phyloP scores from a whole-genome alignment of 345 rosid genomes.

The Lepidium aucheri region DNA sequence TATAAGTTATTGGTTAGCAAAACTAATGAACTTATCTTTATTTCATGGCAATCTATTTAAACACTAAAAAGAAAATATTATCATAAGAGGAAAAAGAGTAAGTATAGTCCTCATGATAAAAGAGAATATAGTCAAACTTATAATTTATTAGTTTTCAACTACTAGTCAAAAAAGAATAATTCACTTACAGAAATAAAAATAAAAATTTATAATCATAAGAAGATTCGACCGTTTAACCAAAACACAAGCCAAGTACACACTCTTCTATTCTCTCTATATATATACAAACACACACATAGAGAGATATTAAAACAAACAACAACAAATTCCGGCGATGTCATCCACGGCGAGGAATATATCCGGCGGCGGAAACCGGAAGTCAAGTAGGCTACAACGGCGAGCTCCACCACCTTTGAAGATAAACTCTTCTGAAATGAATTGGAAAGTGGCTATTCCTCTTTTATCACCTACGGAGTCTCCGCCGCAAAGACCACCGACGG shows the following conservation, averaged over 20 bases:
- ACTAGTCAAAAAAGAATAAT: constrained; percentile 17
- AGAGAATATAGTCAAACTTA: constrained; percentile 28
- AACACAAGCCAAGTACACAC: constrained; percentile 6
- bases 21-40: too few species aligned
- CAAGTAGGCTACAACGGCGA: constrained; percentile 69
- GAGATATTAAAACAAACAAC: not conserved
- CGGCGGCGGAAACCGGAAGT: constrained; percentile 13
- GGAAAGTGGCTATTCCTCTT: constrained; percentile 92
- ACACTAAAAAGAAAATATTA: not conserved
- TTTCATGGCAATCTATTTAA: not conserved
- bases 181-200: not conserved
- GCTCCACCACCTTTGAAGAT: constrained; percentile 70
- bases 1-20: too few species aligned
- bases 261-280: not conserved
- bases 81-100: not conserved
- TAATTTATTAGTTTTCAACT: not conserved
- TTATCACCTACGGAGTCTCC: constrained; percentile 73
- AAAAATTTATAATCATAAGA: not conserved
- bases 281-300: not conserved
- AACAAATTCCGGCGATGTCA: constrained; percentile 19
- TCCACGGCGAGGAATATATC: constrained; percentile 19
- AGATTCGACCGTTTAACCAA: constrained; percentile 27
- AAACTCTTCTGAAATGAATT: constrained; percentile 35
- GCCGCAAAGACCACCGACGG: constrained; percentile 33
- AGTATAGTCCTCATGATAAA: not conserved